phyloP scores from a whole-genome alignment of 1,284 basidiomycete genomes.

The Pseudozyma sp. region DNA sequence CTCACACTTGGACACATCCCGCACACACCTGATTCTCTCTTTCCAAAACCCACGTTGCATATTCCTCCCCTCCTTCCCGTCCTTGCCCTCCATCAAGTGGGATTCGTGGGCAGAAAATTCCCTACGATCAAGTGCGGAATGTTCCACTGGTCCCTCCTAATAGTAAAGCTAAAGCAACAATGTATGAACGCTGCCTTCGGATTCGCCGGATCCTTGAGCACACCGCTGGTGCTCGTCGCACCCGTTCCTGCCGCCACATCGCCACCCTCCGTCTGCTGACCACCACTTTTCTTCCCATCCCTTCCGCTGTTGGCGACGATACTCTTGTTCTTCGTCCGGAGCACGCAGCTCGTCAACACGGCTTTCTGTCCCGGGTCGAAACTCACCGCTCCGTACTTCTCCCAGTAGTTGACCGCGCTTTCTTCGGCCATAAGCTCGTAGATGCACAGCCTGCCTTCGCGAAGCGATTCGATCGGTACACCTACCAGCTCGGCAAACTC shows the following conservation, averaged over 20 bases:
- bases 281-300: background rate
- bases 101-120: slow-evolving; percentile 45
- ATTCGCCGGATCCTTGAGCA: slow-evolving; percentile 51
- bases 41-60: background rate
- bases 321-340: slow-evolving; percentile 69
- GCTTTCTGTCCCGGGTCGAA: slow-evolving; percentile 86
- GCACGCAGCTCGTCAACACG: slow-evolving; percentile 90
- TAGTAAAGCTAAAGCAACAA: slow-evolving; percentile 96
- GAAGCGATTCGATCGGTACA: slow-evolving; percentile 81
- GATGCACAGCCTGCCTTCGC: slow-evolving; percentile 91
- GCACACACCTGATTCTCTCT: background rate
- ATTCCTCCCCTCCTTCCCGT: too few relatives aligned
- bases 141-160: slow-evolving; percentile 77
- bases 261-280: slow-evolving; percentile 1
- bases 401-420: slow-evolving; percentile 96
- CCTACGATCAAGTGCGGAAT: slow-evolving; percentile 53
- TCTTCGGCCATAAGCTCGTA: slow-evolving; percentile 84
- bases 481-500: slow-evolving; percentile 91
- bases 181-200: slow-evolving; percentile 77
- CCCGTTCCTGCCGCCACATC: slow-evolving; percentile 25
- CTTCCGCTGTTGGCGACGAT: slow-evolving; percentile 22
- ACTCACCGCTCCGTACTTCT: slow-evolving; percentile 72
- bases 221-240: slow-evolving; percentile 27
- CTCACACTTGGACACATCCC: background rate
- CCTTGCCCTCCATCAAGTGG: slow-evolving; percentile 6